Evolutionary conservation across 345 rosid species (phyloP), one percentile per base, ranked within the genome.

Genomic region (Gossypium rotundifolium): DNA sequence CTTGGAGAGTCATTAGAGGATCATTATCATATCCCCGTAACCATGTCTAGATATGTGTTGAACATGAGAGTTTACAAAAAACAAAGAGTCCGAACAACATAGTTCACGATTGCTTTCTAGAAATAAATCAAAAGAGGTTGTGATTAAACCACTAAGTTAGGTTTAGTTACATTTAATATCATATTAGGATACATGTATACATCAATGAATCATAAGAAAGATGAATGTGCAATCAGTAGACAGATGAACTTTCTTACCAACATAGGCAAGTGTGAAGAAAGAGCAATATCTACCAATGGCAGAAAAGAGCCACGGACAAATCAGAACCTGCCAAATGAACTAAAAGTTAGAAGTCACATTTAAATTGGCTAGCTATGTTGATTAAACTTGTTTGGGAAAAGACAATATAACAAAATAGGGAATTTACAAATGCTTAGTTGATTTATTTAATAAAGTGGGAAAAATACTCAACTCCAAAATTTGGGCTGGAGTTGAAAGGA

Each of bases 301-400:
- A 76, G 96, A 92, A 57, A 90, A 82, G 74, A 92, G 94, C 98
- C 97, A 94, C 45, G 92, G 84, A 81, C 89, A 87, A 74, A 86
- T 81, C 74, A 92, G 96, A 45, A 94, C 96, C 97, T 94, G 90
- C 76, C 71, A 82, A 59, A 74, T 54, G 66, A 48, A 78, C 57
- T 17, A 7, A 38, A 13, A 49, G 10, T 62, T 9, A 9, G 33
- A 60, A 60, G 40, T 60, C 7, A 60, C 1, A 60, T 2, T 23
- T 10, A 45, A 45, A 23, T 60, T 51, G 18, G n/a, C 54, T 12
- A 51, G n/a, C 14, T 51, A 16, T 13, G 18, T 14, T 13, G 3
- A 51, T 51, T 17, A 51, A 51, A 3, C 54, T 13, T 51, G 54
- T 51, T 14, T 51, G n/a, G 17, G 54, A 51, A 17, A 51, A 13